These are phyloP conservation scores for Calocybe indica DNA, from an alignment of 768 basidiomycete genomes.

Conservation along the genomic window DNA sequence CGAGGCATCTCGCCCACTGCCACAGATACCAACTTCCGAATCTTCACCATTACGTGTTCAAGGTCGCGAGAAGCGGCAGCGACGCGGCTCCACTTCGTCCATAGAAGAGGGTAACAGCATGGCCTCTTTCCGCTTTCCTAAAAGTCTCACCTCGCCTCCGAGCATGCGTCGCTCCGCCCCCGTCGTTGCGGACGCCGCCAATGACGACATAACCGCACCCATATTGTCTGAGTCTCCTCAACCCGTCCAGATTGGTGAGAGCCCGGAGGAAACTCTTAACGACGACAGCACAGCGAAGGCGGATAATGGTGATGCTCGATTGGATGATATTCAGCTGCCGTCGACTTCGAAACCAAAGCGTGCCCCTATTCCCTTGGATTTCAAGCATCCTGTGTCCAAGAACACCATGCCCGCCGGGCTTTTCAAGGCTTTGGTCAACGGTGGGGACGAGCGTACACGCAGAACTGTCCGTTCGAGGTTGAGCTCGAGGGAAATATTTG, in stretches of 20 bases:
- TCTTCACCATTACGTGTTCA: slow-evolving; percentile 44
- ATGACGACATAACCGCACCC: slow-evolving; percentile 4
- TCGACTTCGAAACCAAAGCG: slow-evolving; percentile 41
- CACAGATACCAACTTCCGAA: slow-evolving; percentile 14
- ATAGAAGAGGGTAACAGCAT: slow-evolving; percentile 58
- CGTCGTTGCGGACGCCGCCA: slow-evolving; percentile 8
- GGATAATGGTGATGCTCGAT: slow-evolving; percentile 17
- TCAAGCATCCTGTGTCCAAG: slow-evolving; percentile 45
- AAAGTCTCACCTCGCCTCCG: slow-evolving; percentile 41
- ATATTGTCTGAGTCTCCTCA: slow-evolving; percentile 1
- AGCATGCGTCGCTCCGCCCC: slow-evolving; percentile 33
- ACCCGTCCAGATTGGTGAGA: not conserved
- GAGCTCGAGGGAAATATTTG: slow-evolving; percentile 68
- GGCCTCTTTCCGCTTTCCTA: slow-evolving; percentile 75
- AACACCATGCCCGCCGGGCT: slow-evolving; percentile 83
- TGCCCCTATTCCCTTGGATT: slow-evolving; percentile 74
- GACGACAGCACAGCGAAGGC: slow-evolving; percentile 32
- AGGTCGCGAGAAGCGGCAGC: slow-evolving; percentile 77
- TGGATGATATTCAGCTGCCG: slow-evolving; percentile 21
- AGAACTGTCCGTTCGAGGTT: slow-evolving; percentile 71
- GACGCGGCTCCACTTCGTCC: slow-evolving; percentile 43
- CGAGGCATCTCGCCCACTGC: slow-evolving; percentile 22
- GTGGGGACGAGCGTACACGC: slow-evolving; percentile 61
- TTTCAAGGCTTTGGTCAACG: slow-evolving; percentile 71
- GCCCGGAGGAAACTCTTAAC: slow-evolving; percentile 18